Percentiles rank a stretch among this genome's conserved stretches.
These are phyloP conservation scores for Aspergillus ellipticus DNA, from an alignment of 495 filamentous ascomycete genomes.

Conservation along the genomic window DNA sequence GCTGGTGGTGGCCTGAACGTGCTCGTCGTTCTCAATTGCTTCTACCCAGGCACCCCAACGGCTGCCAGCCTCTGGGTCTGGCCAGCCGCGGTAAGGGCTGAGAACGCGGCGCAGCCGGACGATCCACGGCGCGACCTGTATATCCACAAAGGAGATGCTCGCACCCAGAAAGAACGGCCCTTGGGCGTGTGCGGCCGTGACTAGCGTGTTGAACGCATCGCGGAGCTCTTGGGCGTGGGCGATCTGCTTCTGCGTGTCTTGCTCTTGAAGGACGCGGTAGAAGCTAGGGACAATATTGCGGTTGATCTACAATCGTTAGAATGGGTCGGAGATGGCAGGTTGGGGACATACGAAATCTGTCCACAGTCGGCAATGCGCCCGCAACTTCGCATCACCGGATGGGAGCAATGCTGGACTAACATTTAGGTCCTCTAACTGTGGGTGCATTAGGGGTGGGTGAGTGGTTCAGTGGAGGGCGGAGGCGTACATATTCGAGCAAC, in stretches of 20 bases:
- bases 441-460: not conserved
- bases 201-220: slow-evolving; percentile 65
- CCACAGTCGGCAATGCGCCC: slow-evolving; percentile 82
- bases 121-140: slow-evolving; percentile 87
- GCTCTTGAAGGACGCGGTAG: slow-evolving; percentile 71
- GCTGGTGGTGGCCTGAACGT: slow-evolving; percentile 76
- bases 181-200: slow-evolving; percentile 62
- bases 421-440: slow-evolving; percentile 74
- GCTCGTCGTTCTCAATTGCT: slow-evolving; percentile 73
- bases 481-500: slow-evolving; percentile 79
- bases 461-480: not conserved
- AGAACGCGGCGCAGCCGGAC: slow-evolving; percentile 71
- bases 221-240: slow-evolving; percentile 62
- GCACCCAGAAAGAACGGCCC: slow-evolving; percentile 83
- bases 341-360: slow-evolving; percentile 67
- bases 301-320: slow-evolving; percentile 61
- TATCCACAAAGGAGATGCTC: slow-evolving; percentile 72
- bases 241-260: slow-evolving; percentile 61
- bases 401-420: slow-evolving; percentile 61
- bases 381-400: slow-evolving; percentile 57
- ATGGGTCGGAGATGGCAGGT: not conserved
- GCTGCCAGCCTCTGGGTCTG: slow-evolving; percentile 62
- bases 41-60: slow-evolving; percentile 75
- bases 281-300: slow-evolving; percentile 77
- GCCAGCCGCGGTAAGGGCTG: slow-evolving; percentile 77